Base-by-base conservation (phyloP, 2,329 filamentous ascomycete genomes). In the Alternaria consortialis region DNA sequence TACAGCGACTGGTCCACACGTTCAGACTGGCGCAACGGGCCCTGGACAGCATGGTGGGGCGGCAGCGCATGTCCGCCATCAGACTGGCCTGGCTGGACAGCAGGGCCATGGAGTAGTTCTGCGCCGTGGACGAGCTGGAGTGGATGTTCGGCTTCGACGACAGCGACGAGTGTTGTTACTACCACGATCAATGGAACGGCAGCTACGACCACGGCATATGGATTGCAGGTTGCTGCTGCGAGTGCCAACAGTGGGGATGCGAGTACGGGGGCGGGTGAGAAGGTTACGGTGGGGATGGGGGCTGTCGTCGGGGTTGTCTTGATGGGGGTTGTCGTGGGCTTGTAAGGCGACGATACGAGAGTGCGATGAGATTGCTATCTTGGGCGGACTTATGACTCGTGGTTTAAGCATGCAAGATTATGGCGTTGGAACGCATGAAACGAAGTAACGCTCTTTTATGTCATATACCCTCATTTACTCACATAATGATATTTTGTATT, bases 11-110 rank as follows among this genome's bases (percentile, higher is more conserved):
- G 74, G 74, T 59, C 64, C 5, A 75, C 73, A 1, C 61, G 61
- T 6, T 65, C 61, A 6, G 74, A 66, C 20, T 74, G 74, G 72
- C 70, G 70, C 31, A 63, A 53, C 8, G 74, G 60, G 2, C 71
- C 76, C 0, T 79, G 77, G 77, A 79, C 77, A 0, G 58, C 57
- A 1, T 78, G 77, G 77, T 79, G 76, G 75, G 75, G 60, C 17
- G 74, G 71, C 34, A 62, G 52, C 13, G 71, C 65, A 4, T 78
- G 77, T 36, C 76, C 77, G 1, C 61, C 64, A 0, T 66, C 68
- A 0, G 74, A 77, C 54, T 79, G 77, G 77, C 74, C 75, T 9
- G 77, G 77, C 4, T 79, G 77, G 77, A 79, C 77, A 7, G 61
- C 68, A 0, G 77, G 76, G 0, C 69, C 72, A 0, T 79, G 77